Evolutionary conservation across 2,329 filamentous ascomycete species (phyloP).

Genomic region (Scedosporium dehoogii): DNA sequence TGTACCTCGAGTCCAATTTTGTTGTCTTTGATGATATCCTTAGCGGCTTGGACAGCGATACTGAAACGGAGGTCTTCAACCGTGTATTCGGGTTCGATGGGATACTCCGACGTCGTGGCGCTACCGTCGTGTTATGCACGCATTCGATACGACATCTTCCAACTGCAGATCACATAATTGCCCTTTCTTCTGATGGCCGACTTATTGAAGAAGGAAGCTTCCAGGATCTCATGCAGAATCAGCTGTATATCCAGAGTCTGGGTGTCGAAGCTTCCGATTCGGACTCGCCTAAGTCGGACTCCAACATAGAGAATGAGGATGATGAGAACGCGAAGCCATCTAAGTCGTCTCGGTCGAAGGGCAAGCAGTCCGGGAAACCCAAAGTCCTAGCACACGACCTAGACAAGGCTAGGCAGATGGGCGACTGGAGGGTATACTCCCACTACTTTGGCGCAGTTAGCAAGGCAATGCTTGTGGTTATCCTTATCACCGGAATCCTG

Average conservation of each 20-base stretch:
- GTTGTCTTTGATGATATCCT: slow-evolving; percentile 36
- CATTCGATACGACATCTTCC: slow-evolving; percentile 22
- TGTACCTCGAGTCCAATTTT: slow-evolving; percentile 28
- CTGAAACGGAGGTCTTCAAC: slow-evolving; percentile 31
- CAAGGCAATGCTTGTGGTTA: slow-evolving; percentile 9
- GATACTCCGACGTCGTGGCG: slow-evolving; percentile 24
- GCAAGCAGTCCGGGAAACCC: not conserved
- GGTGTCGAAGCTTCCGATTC: slow-evolving; percentile 17
- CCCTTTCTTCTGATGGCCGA: slow-evolving; percentile 28
- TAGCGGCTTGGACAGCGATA: slow-evolving; percentile 32
- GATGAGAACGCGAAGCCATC: not conserved
- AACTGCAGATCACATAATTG: slow-evolving; percentile 35
- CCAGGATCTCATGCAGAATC: slow-evolving; percentile 17
- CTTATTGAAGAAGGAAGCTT: slow-evolving; percentile 31
- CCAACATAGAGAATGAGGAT: not conserved
- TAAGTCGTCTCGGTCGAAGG: not conserved
- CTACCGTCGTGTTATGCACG: slow-evolving; percentile 31
- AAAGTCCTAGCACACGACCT: not conserved
- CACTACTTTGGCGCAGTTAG: slow-evolving; percentile 23
- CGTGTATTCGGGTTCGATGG: slow-evolving; percentile 30
- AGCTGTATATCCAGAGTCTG: slow-evolving; percentile 28
- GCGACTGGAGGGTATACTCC: slow-evolving; percentile 22
- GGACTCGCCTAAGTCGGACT: not conserved
- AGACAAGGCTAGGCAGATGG: slow-evolving; percentile 18
- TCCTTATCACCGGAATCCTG: slow-evolving; percentile 13